Percentiles rank a stretch among this genome's conserved stretches.
Evolutionary conservation across 1,284 basidiomycete species (phyloP).

Genomic region (Marasmius sp.): DNA sequence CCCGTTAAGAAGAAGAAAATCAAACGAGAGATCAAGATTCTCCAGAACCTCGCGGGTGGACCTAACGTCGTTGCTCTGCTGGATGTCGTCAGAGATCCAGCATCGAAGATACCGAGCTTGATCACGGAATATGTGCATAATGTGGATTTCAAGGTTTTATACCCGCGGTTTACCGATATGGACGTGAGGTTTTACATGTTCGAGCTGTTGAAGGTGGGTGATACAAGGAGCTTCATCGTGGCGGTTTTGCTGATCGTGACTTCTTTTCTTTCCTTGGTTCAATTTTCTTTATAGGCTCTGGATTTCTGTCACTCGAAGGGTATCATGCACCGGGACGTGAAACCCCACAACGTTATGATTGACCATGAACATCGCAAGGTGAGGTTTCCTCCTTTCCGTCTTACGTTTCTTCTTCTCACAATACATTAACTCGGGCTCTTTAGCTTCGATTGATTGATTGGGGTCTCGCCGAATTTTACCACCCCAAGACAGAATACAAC

Average conservation of each 20-base stretch:
- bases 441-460: constrained; percentile 96
- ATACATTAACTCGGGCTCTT: neutral
- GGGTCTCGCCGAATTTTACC: constrained; percentile 99
- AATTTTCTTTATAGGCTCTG: constrained; percentile 72
- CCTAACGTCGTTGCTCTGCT: constrained; percentile 89
- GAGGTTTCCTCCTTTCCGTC: neutral
- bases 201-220: constrained; percentile 86
- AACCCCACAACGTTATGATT: constrained; percentile 99
- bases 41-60: constrained; percentile 95
- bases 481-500: constrained; percentile 97
- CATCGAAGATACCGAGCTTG: constrained; percentile 95
- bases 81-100: constrained; percentile 93
- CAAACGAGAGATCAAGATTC: constrained; percentile 98
- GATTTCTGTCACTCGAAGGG: constrained; percentile 98
- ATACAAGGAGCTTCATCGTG: constrained; percentile 6
- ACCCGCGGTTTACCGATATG: constrained; percentile 92
- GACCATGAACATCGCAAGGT: constrained; percentile 96
- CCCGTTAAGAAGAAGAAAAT: constrained; percentile 99
- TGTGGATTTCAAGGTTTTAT: constrained; percentile 97
- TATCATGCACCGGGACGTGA: constrained; percentile 99
- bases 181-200: constrained; percentile 98
- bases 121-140: constrained; percentile 99
- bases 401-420: neutral
- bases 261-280: neutral
- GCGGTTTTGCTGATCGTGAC: constrained; percentile 10